These are phyloP conservation scores for Porphyra umbilicalis DNA, from an alignment of 31 red algal species.

Conservation along the genomic window DNA sequence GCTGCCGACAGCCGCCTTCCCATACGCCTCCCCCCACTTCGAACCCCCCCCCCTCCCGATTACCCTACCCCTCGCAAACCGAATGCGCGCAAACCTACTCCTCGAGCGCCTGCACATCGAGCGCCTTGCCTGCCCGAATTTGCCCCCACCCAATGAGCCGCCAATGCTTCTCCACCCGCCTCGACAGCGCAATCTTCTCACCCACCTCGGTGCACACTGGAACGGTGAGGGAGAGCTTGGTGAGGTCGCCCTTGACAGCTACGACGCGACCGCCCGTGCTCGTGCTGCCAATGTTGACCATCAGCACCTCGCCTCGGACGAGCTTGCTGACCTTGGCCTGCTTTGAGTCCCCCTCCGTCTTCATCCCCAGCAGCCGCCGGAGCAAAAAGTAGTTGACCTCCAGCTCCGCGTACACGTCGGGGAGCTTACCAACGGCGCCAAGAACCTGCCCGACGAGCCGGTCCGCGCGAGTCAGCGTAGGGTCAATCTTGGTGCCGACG, in stretches of 20 bases:
- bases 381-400: constrained; percentile 98
- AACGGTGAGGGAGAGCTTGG: constrained; percentile 80
- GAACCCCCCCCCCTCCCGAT: neutral
- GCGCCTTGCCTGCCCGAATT: constrained; percentile 64
- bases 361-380: constrained; percentile 89
- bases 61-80: no score
- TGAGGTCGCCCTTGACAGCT: constrained; percentile 87
- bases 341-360: constrained; percentile 84
- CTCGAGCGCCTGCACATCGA: constrained; percentile 32
- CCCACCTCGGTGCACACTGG: constrained; percentile 90
- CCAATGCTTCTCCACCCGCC: constrained; percentile 97
- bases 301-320: constrained; percentile 85
- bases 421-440: constrained; percentile 79
- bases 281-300: constrained; percentile 96
- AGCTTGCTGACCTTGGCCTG: constrained; percentile 87
- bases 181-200: constrained; percentile 96
- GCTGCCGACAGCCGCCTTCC: neutral
- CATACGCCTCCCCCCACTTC: neutral
- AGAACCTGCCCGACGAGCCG: constrained; percentile 92
- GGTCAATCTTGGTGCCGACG: constrained; percentile 97
- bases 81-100: neutral
- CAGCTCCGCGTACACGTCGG: constrained; percentile 87
- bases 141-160: constrained; percentile 98
- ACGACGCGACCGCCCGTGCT: constrained; percentile 87
- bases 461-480: constrained; percentile 91